phyloP scores from a whole-genome alignment of 768 basidiomycete genomes.

The Myochromella boudieri region DNA sequence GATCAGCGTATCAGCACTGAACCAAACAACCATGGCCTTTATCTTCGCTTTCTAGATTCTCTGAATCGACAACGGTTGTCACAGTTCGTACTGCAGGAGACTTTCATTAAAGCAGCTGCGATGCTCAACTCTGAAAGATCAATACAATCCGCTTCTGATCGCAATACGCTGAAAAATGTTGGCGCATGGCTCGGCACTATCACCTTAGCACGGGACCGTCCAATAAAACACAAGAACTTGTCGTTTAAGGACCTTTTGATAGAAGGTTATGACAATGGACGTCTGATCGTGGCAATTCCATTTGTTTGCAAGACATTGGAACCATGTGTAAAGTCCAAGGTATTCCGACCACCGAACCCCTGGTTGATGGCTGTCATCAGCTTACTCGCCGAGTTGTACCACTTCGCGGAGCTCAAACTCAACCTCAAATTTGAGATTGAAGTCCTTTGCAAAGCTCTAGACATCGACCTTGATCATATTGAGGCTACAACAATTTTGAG shows the following conservation, averaged over 20 bases:
- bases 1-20: conserved; percentile 95
- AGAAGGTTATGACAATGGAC: conserved; percentile 91
- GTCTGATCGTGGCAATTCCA: conserved; percentile 91
- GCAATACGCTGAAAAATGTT: conserved; percentile 88
- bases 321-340: conserved; percentile 83
- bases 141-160: conserved; percentile 81
- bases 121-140: conserved; percentile 92
- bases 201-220: conserved; percentile 89
- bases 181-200: conserved; percentile 94
- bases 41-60: conserved; percentile 90
- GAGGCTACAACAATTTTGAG: conserved; percentile 84
- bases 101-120: conserved; percentile 79
- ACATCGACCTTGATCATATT: conserved; percentile 81
- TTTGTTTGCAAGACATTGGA: conserved; percentile 98
- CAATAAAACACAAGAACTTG: conserved; percentile 90
- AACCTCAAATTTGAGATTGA: conserved; percentile 99
- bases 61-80: conserved; percentile 66
- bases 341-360: conserved; percentile 96
- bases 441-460: conserved; percentile 88
- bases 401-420: conserved; percentile 92
- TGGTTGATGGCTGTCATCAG: conserved; percentile 97
- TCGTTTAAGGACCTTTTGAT: conserved; percentile 97
- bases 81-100: conserved; percentile 90
- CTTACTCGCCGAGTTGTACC: conserved; percentile 93
- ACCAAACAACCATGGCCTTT: conserved; percentile 95